phyloP scores from a whole-genome alignment of 768 basidiomycete species.

The Lactarius tabidus region DNA sequence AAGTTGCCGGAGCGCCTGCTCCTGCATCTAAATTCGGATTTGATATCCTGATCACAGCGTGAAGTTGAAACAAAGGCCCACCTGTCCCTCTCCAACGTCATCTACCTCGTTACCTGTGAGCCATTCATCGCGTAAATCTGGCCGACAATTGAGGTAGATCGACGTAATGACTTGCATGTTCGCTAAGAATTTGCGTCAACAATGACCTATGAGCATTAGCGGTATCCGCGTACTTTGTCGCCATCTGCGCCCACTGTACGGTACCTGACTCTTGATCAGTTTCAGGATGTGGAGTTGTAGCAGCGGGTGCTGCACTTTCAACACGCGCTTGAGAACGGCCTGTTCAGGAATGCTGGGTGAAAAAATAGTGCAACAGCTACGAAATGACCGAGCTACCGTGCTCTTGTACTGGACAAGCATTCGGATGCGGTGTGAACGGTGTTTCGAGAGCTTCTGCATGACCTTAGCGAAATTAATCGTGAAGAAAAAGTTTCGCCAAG shows the following conservation, averaged over 20 bases:
- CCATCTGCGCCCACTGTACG: conserved; percentile 98
- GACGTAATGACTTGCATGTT: conserved; percentile 99
- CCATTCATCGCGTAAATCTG: conserved; percentile 97
- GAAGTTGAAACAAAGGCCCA: conserved; percentile 34
- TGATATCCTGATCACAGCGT: conserved; percentile 1
- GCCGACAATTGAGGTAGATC: conserved; percentile 95
- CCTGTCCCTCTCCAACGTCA: conserved; percentile 87
- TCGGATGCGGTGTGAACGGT: conserved; percentile 89
- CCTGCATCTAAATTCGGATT: conserved; percentile 65
- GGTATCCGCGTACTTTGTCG: conserved; percentile 66
- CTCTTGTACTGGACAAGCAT: conserved; percentile 98
- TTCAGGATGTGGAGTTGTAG: conserved; percentile 93
- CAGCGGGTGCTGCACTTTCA: conserved; percentile 91
- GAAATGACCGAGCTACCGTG: conserved; percentile 54
- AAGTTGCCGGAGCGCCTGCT: conserved; percentile 87
- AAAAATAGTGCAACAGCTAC: neutral
- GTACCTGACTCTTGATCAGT: conserved; percentile 97
- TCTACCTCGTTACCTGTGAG: conserved; percentile 90
- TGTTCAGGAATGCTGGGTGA: conserved; percentile 31
- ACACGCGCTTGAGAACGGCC: conserved; percentile 93
- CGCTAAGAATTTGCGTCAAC: conserved; percentile 44
- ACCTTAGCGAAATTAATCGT: conserved; percentile 97
- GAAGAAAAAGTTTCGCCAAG: conserved; percentile 97
- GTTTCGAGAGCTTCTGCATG: conserved; percentile 96
- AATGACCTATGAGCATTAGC: conserved; percentile 1